phyloP scores from a whole-genome alignment of 2,329 filamentous ascomycete species.

The Talaromyces sp. region DNA sequence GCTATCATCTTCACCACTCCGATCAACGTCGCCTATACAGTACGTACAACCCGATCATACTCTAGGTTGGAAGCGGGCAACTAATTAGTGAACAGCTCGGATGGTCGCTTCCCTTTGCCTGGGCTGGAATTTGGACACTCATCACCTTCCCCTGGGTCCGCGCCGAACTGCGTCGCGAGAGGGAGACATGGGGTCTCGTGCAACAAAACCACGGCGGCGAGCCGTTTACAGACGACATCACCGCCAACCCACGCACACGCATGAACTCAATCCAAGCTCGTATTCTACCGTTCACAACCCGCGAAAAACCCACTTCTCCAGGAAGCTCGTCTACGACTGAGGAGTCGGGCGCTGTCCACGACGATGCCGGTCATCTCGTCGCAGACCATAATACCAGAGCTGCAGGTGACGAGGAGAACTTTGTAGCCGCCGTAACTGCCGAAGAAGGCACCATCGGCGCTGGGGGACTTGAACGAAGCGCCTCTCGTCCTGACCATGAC shows the following conservation, averaged over 20 bases:
- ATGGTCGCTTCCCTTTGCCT: conserved; percentile 43
- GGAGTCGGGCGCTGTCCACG: not conserved
- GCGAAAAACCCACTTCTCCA: conserved; percentile 12
- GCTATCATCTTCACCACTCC: conserved; percentile 49
- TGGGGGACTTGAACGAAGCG: conserved; percentile 11
- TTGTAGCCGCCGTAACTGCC: not conserved
- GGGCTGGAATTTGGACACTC: conserved; percentile 42
- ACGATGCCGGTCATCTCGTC: not conserved
- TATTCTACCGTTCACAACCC: conserved; percentile 11
- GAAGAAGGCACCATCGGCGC: conserved; percentile 13
- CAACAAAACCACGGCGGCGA: conserved; percentile 31
- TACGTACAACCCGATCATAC: conserved; percentile 23
- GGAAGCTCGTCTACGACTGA: conserved; percentile 1
- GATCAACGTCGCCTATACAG: conserved; percentile 48
- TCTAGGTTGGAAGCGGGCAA: not conserved
- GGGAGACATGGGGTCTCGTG: conserved; percentile 39
- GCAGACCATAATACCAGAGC: not conserved
- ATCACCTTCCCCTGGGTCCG: conserved; percentile 48
- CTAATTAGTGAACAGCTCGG: conserved; percentile 31
- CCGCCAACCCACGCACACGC: conserved; percentile 35
- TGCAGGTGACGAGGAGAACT: not conserved
- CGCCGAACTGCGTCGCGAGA: conserved; percentile 44
- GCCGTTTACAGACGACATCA: conserved; percentile 38
- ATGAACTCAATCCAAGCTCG: conserved; percentile 36
- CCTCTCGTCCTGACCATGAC: conserved; percentile 1